Base-by-base conservation (phyloP, 2,329 filamentous ascomycete species). In the Coleophoma crateriformis region DNA sequence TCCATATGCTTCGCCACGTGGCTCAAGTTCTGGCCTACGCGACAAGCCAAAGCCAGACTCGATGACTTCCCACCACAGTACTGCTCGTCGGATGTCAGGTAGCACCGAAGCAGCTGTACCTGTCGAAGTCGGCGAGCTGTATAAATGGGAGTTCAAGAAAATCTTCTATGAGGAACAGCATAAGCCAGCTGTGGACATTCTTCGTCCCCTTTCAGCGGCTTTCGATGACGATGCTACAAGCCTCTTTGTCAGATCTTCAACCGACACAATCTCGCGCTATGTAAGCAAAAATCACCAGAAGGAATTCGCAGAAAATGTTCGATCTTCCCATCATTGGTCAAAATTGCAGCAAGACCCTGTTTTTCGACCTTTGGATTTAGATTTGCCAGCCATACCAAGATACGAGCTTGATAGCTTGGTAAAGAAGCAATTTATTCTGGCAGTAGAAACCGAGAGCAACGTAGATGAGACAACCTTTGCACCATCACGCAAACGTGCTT, bases 221-320 rank as follows among this genome's bases (percentile, higher is more conserved):
- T 76, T 72, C 51, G 70, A 65, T 37, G 72, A 75, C 17, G 68
- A 71, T 14, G 67, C 74, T 7, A 70, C 76, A 33, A 69, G 75
- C 37, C 71, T 74, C 22, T 69, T 69, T 15, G 66, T 71, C 5
- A 72, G 69, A 58, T 67, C 72, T 54, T 67, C 71, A 12, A 66
- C 65, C 17, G 68, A 67, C 48, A 67, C 76, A 43, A 68, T 70
- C 40, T 77, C 74, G 2, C 64, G 68, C 20, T 76, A 70, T 55
- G 70, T 72, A 47, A 68, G 65, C 19, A 66, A 68, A 33, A 66
- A 72, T 15, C 72, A 76, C 50, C 51, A 67, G 15, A 66, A 69
- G 32, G 69, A 72, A 13, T 77, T 73, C 54, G 60, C 55, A n/a
- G 60, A 64, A 27, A 68, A 69, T 22, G 67, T 76, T 33, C 67